Evolutionary conservation across 176 grass and related monocot genomes (phyloP), one percentile per base, ranked within the genome.

Genomic region (Aegilops speltoides): DNA sequence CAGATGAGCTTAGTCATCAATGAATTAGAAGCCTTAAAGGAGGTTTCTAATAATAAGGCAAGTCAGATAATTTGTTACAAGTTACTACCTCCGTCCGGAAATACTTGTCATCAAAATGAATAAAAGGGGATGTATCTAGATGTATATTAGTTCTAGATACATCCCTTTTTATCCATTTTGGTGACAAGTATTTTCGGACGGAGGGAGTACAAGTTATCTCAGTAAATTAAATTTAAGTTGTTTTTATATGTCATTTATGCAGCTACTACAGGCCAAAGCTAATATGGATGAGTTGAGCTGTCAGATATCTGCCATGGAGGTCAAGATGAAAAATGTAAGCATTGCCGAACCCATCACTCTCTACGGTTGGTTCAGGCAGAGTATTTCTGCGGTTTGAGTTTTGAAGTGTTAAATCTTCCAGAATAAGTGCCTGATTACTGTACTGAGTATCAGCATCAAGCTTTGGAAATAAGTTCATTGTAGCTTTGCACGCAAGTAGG

Each of bases 241-340:
- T 59, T 72, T 46, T 73, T 80, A 17, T 4, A 13, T 76, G 17
- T 37, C 83, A 45, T 62, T 64, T 80, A n/a, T 82, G 73, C 90
- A 98, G 93, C 80, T 95, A 68, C 67, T 72, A 54, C 88, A 91
- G 74, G 88, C 86, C 20, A 92, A 79, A 80, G 62, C 45, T 25
- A 88, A 86, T 77, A 82, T 84, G 60, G 87, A 94, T 68, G 92
- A 92, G 83, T 86, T 94, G 78, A 88, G 75, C 13, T 86, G 64
- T 73, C 94, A 70, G 67, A 89, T 98, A 73, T 94, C 88, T 75
- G 38, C 20, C 25, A 86, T 92, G 85, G 91, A 96, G 91, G 79
- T 73, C 69, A 91, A 96, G 36, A 91, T 86, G 90, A 89, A 85
- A 62, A 74, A 83, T 72, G 95, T 95, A 92, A 84, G 93, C 31